Base-by-base conservation (phyloP, 163 green algal genomes). In the Prototheca cutis region DNA sequence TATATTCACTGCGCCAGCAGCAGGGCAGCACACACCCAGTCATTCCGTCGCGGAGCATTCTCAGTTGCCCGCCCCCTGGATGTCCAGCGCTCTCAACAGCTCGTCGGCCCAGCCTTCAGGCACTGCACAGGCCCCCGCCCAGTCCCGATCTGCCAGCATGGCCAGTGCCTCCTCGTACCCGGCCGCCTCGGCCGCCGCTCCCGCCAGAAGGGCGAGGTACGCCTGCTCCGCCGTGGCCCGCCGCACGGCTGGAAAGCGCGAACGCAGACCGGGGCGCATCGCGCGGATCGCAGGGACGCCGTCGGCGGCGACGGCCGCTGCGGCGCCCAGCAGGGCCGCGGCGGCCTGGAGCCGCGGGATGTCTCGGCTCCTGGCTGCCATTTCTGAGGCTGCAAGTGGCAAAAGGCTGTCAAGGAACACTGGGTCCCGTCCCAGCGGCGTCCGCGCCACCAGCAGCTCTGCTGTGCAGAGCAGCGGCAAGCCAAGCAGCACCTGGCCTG, bases 311-410 rank as follows among this genome's bases (percentile, higher is more conserved):
- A 10, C 36, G 13, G 36, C 13, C 32, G 62, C 61, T 47, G 94
- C 64, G 45, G 81, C 61, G 55, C 65, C 83, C 51, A 93, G 70
- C 57, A 86, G 54, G 8, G 58, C 57, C 4, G 63, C 76, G 4
- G 63, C 82, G n/a, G 77, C 71, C 23, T 83, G 48, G 48, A 95
- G 74, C 30, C 84, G 74, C 0, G 69, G 42, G 5, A 93, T 67
- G 57, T 95, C 87, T 18, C 33, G 59, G 66, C 75, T 88, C 23
- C 68, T 74, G 4, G 70, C 59, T 0, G 73, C 70, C 61, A 86
- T 80, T 13, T 60, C 56, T 4, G 71, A 56, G 13, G 74, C 58
- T 27, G 76, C 36, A 42, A 68, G 62, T 40, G 92, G 56, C 40
- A 89, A 39, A 39, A 36, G 27, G 29, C 28, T 27, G 32, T 21